A percentile compares a stretch with the other conserved stretches of the same genome.
These are phyloP conservation scores for Podosphaera leucotricha DNA, from an alignment of 2,329 filamentous ascomycete species.

Conservation along the genomic window DNA sequence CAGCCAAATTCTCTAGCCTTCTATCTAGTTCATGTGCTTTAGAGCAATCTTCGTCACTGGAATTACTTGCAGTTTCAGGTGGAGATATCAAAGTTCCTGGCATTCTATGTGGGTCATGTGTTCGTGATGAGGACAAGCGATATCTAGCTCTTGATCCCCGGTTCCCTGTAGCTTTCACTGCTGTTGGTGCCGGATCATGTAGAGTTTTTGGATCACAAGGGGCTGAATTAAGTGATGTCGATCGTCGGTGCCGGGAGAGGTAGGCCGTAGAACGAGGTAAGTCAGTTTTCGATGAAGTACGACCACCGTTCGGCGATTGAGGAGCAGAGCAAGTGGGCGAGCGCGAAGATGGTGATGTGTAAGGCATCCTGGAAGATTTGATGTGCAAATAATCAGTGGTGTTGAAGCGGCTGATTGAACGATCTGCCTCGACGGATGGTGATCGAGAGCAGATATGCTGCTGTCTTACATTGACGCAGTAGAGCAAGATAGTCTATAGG, in stretches of 20 bases:
- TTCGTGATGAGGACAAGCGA: conserved; percentile 64
- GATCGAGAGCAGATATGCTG: not conserved
- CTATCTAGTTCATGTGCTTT: conserved; percentile 5
- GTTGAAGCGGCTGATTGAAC: not conserved
- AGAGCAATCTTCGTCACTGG: conserved; percentile 54
- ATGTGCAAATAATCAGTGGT: not conserved
- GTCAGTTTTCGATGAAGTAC: conserved; percentile 26
- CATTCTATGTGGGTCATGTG: conserved; percentile 48
- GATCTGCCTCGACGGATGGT: not conserved
- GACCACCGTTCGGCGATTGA: conserved; percentile 31
- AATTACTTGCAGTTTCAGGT: conserved; percentile 60
- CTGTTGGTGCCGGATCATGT: conserved; percentile 12
- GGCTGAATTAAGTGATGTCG: conserved; percentile 22
- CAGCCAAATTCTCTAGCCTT: conserved; percentile 18
- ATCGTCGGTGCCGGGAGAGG: conserved; percentile 37
- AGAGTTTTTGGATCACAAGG: conserved; percentile 13
- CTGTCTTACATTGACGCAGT: not conserved
- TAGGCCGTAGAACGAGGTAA: conserved; percentile 44
- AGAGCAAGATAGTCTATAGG: not conserved
- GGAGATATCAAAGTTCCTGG: conserved; percentile 73
- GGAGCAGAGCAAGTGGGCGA: conserved; percentile 36
- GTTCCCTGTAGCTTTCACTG: conserved; percentile 12
- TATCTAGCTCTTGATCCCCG: conserved; percentile 36
- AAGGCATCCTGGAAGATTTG: conserved; percentile 39
- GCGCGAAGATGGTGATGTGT: conserved; percentile 53